Percentiles rank a stretch among this genome's conserved stretches.
Conservation (phyloP, 164 flowering plant species). For the Sedum album region DNA sequence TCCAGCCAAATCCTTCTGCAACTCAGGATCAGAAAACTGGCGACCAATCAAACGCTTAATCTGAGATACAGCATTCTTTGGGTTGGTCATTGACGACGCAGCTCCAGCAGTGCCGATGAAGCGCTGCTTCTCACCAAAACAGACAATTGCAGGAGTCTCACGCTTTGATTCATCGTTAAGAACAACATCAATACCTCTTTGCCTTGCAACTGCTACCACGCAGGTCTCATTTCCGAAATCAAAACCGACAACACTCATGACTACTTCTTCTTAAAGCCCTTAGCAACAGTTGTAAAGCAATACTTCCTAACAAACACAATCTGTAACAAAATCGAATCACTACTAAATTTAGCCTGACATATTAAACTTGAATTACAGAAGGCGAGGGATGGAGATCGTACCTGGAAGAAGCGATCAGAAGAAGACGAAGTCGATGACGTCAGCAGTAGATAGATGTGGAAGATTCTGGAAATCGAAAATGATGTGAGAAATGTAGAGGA, state of each 20-base stretch:
- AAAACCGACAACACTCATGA: neutral
- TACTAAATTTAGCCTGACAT: neutral
- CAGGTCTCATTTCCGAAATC: slow-evolving; percentile 4
- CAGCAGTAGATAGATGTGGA: neutral
- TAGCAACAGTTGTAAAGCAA: neutral
- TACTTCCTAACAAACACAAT: too few species aligned
- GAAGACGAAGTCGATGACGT: neutral
- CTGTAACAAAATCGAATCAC: neutral
- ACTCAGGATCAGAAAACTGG: slow-evolving; percentile 66
- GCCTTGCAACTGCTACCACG: neutral
- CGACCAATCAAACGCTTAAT: slow-evolving; percentile 76
- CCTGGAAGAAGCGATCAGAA: neutral
- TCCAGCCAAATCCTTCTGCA: slow-evolving; percentile 20
- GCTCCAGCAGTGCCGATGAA: slow-evolving; percentile 96
- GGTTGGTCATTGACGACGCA: slow-evolving; percentile 76
- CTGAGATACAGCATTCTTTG: slow-evolving; percentile 75
- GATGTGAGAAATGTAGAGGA: neutral
- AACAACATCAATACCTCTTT: neutral
- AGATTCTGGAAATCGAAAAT: neutral
- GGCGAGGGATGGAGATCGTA: neutral
- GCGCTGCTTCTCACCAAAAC: slow-evolving; percentile 92
- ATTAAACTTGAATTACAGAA: neutral
- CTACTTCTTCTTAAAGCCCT: neutral
- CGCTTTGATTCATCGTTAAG: neutral
- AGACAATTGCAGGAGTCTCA: slow-evolving; percentile 77